Evolutionary conservation across 2,329 filamentous ascomycete species (phyloP), one percentile per base, ranked within the genome.

Genomic region (Macroventuria anomochaeta): DNA sequence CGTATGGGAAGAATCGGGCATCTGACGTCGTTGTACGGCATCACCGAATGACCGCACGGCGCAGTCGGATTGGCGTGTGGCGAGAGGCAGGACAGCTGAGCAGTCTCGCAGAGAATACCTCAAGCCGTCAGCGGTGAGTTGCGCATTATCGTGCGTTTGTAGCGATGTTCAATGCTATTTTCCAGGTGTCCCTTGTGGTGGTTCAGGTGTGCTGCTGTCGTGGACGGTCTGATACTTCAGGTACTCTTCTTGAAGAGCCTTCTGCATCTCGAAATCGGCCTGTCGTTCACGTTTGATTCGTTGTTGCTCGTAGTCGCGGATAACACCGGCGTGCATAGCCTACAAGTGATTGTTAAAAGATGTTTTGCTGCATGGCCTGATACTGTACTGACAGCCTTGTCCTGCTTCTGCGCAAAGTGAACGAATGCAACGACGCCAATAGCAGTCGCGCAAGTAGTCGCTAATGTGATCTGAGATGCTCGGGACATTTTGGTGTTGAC

Each of bases 241-340:
- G 75, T 97, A 97, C 74, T 99, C 90, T 67, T 88, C 85, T 77
- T 97, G 93, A 40, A 99, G 80, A 6, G 83, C 84, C 59, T 83
- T 85, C 73, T 99, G 95, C 84, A 96, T 86, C 61, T 97, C 93
- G 69, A 99, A 99, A 72, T 99, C 95, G 44, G 92, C 85, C 74
- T 96, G 90, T 54, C 95, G 88, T 75, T 99, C 95, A 62, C 85
- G 84, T 78, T 97, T 97, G 62, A 97, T 74, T 38, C 90, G 87
- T 73, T 96, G 93, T 71, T 96, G 91, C 71, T 97, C 93, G 82
- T 97, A 89, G 70, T 99, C 95, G 60, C 93, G 90, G 61, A 97
- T 80, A 34, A 99, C 95, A 37, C 95, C 95, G 63, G 89, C 85
- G 71, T 99, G 95, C 95, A 99, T 99, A 52, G 91, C 90, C 95